Conservation (phyloP, 805 yeast genomes). For the Pichia insulana region DNA sequence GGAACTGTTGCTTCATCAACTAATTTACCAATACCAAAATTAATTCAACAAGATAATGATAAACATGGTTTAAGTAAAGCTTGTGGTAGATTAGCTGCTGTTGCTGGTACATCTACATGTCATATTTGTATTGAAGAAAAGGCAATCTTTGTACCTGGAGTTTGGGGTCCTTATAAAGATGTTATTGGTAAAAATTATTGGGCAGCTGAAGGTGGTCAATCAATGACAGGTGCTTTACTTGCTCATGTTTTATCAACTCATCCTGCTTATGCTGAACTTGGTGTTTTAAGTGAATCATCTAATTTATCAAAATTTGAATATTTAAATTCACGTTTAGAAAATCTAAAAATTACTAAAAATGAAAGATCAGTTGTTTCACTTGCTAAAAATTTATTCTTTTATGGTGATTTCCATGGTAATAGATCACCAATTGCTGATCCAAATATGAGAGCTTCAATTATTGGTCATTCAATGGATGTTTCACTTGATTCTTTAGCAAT, state of each 20-base stretch:
- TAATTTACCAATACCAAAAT: slow-evolving; percentile 44
- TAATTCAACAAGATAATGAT: slow-evolving; percentile 40
- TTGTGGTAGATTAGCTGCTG: slow-evolving; percentile 88
- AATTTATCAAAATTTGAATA: slow-evolving; percentile 73
- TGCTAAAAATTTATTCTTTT: slow-evolving; percentile 80
- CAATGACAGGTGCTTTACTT: slow-evolving; percentile 90
- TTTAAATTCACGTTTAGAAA: slow-evolving; percentile 67
- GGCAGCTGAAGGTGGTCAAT: slow-evolving; percentile 99
- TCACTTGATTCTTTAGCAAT: slow-evolving; percentile 79
- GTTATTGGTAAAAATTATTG: slow-evolving; percentile 84
- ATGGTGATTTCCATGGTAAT: slow-evolving; percentile 96
- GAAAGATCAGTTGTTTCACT: slow-evolving; percentile 69
- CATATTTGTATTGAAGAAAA: slow-evolving; percentile 82
- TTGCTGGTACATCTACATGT: slow-evolving; percentile 97
- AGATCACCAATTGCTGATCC: slow-evolving; percentile 97
- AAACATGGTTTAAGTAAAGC: slow-evolving; percentile 46
- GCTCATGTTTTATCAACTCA: slow-evolving; percentile 84
- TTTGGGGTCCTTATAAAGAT: slow-evolving; percentile 98
- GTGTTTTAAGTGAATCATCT: slow-evolving; percentile 57
- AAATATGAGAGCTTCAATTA: slow-evolving; percentile 81
- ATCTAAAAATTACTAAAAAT: slow-evolving; percentile 45
- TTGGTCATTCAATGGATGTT: slow-evolving; percentile 88
- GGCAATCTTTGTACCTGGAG: slow-evolving; percentile 88
- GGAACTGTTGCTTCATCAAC: slow-evolving; percentile 95
- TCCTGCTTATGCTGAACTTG: slow-evolving; percentile 75